A percentile compares a stretch with the other conserved stretches of the same genome.
Conservation (phyloP, 202 grass and related monocot species). For the Digitaria exilis region DNA sequence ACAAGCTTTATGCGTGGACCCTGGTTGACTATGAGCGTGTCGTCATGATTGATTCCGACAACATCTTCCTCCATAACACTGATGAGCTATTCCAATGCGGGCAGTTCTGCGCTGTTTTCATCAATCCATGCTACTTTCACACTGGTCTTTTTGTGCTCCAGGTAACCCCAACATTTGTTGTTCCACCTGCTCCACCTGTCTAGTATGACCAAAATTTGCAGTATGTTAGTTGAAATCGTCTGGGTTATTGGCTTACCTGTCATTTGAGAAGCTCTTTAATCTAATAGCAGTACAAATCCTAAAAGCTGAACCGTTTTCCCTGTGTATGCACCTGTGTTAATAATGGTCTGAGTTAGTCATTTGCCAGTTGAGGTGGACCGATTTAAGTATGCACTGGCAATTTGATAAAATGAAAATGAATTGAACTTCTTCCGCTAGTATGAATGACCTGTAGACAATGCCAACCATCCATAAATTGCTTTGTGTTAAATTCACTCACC, state of each 20-base stretch:
- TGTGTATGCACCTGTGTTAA: background rate
- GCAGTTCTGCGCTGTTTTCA: conserved; percentile 93
- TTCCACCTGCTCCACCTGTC: background rate
- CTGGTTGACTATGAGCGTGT: conserved; percentile 85
- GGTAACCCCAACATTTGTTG: conserved; percentile 29
- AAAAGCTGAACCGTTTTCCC: background rate
- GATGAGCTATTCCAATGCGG: conserved; percentile 98
- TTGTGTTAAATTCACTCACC: background rate
- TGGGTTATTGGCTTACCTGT: background rate
- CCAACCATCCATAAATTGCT: background rate
- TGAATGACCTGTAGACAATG: background rate
- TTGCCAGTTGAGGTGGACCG: background rate
- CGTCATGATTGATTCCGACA: conserved; percentile 94
- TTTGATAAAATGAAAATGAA: background rate
- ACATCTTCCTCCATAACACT: conserved; percentile 89
- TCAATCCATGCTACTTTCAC: conserved; percentile 98
- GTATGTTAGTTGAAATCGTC: conserved; percentile 21
- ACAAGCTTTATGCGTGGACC: conserved; percentile 99
- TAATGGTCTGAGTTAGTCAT: background rate
- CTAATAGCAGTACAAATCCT: no score
- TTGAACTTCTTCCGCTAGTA: background rate
- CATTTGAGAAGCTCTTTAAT: background rate
- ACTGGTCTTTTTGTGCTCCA: conserved; percentile 96
- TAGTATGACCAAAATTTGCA: background rate
- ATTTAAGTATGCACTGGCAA: conserved; percentile 18